Conservation (phyloP, 73 alveolate genomes). For the Paramecium tetraurelia region DNA sequence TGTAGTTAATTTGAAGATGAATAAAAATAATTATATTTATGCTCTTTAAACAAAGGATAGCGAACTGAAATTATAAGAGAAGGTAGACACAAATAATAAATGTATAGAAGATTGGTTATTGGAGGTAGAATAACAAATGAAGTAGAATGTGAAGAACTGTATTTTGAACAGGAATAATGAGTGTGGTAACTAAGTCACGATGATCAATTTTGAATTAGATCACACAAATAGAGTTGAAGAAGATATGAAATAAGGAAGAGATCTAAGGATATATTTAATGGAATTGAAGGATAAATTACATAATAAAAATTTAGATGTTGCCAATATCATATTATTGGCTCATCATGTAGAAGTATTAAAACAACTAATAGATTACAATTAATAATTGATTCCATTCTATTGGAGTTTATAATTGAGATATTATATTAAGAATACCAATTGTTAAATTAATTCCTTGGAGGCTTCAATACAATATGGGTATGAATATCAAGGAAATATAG, state of each 20-base stretch:
- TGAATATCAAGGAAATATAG: background rate
- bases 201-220: background rate
- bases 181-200: background rate
- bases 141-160: background rate
- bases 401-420: background rate
- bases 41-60: background rate
- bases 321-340: constrained; percentile 69
- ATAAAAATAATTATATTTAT: background rate
- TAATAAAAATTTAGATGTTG: constrained; percentile 63
- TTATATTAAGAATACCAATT: background rate
- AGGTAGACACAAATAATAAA: background rate
- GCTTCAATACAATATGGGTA: background rate
- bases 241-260: background rate
- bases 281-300: constrained; percentile 74
- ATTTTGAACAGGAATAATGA: background rate
- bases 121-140: background rate
- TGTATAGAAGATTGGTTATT: constrained; percentile 8
- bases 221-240: background rate
- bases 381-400: constrained; percentile 68
- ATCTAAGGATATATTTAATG: constrained; percentile 50
- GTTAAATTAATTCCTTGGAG: background rate
- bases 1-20: background rate
- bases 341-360: constrained; percentile 70
- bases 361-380: constrained; percentile 66
- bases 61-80: background rate